Evolutionary conservation across 306 rosid genomes (phyloP).

Genomic region (Lathyrus sativus): DNA sequence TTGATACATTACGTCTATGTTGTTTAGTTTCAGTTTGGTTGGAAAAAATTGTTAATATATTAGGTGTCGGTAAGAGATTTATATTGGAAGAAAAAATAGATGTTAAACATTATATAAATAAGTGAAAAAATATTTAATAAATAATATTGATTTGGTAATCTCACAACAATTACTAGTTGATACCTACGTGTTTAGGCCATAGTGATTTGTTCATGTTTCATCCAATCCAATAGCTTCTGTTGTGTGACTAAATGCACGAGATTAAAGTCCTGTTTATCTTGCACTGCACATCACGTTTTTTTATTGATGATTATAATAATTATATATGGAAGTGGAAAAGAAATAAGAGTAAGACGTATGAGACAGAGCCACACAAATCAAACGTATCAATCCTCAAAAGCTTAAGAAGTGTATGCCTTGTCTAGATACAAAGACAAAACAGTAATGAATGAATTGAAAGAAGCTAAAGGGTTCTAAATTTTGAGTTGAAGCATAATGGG

Average conservation of each 20-base stretch:
- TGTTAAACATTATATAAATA: too few relatives aligned
- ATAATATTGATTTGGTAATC: too few relatives aligned
- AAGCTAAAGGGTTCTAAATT: neutral
- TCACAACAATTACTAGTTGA: slow-evolving; percentile 20
- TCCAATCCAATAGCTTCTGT: slow-evolving; percentile 45
- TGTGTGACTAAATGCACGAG: slow-evolving; percentile 47
- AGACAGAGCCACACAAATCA: slow-evolving; percentile 43
- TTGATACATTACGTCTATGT: slow-evolving; percentile 21
- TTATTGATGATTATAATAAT: neutral
- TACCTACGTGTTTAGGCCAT: slow-evolving; percentile 30
- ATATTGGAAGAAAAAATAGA: too few relatives aligned
- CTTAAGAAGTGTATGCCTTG: slow-evolving; percentile 38
- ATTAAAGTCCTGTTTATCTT: slow-evolving; percentile 49
- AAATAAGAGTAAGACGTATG: slow-evolving; percentile 47
- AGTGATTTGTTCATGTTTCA: slow-evolving; percentile 39
- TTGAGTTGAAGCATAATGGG: slow-evolving; percentile 19
- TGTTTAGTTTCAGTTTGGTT: too few relatives aligned
- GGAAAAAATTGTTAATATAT: too few relatives aligned
- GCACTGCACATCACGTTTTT: slow-evolving; percentile 36
- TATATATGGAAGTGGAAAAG: slow-evolving; percentile 15
- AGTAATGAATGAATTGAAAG: slow-evolving; percentile 15
- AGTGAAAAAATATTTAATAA: too few relatives aligned
- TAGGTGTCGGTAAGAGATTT: too few relatives aligned
- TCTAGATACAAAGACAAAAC: slow-evolving; percentile 37
- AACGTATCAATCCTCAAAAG: slow-evolving; percentile 19